Evolutionary conservation across 192 early-diverging fungal species (phyloP), one percentile per base, ranked within the genome.

Genomic region (Phlyctochytrium bullatum): DNA sequence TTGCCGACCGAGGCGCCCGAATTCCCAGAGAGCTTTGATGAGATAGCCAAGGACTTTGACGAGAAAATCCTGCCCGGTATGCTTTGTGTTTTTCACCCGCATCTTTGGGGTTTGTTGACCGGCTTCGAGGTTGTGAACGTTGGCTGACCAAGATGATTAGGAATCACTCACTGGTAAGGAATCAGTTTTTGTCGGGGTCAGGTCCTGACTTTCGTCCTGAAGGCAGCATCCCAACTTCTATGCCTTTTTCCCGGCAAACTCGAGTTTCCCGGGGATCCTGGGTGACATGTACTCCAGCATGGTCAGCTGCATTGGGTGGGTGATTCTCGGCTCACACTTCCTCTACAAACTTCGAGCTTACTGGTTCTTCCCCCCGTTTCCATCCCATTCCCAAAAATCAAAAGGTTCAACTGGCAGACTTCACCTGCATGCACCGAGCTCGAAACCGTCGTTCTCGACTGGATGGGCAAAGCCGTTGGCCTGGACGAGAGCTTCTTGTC

Each of bases 201-300:
- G 81, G 80, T 12, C 75, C 75, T 31, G 82, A 86, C 75, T 88
- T 88, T 65, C 87, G 81, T 52, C 78, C 73, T n/a, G 6, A 6
- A 47, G 40, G 88, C 87, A 89, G 75, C 83, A 82, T 12, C 75
- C 75, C 36, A 84, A 86, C 75, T 88, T 88, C 65, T 88, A 82
- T 52, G 80, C 73, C 36, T 88, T 81, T 76, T 89, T 71, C 56
- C 85, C 85, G 4, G 50, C 74, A 53, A 83, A 69, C 57, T 74
- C 71, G 40, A 83, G 81, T 12, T 88, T 83, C 34, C 83, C 85
- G 0, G 62, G 73, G 4, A 80, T 89, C 33, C 65, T 89, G 1
- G 87, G 82, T 40, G 88, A 88, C 36, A 87, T 89, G 87, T 81
- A 81, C 62, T 76, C 74, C 60, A 71, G 71, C 29, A 89, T 89